A percentile compares a stretch with the other conserved stretches of the same genome.
phyloP scores from a whole-genome alignment of 345 rosid species.

The Boechera divaricarpa region DNA sequence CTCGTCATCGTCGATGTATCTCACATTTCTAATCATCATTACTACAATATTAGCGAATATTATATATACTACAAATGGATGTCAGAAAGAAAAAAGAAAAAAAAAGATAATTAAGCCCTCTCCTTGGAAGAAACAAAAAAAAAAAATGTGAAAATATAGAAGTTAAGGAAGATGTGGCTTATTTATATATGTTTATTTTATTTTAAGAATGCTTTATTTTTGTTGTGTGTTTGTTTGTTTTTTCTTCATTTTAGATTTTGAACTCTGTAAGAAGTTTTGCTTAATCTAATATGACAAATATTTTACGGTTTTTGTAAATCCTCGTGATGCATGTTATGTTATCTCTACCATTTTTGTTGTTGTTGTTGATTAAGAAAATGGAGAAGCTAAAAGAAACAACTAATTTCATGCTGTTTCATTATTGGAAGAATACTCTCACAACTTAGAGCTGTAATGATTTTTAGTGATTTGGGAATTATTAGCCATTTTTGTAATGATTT shows the following conservation, averaged over 20 bases:
- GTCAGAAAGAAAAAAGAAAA: background rate
- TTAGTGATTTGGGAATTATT: conserved; percentile 38
- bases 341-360: background rate
- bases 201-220: conserved; percentile 40
- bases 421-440: conserved; percentile 35
- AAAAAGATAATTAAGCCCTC: conserved; percentile 57
- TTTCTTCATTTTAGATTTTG: conserved; percentile 37
- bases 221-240: conserved; percentile 10
- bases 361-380: conserved; percentile 16
- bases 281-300: conserved; percentile 42
- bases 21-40: conserved; percentile 57
- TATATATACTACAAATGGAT: conserved; percentile 20
- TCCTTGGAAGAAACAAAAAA: conserved; percentile 39
- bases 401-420: conserved; percentile 37
- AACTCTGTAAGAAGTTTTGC: conserved; percentile 47
- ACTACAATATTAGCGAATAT: conserved; percentile 3
- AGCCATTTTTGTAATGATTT: conserved; percentile 38
- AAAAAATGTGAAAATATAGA: conserved; percentile 26
- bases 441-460: conserved; percentile 36
- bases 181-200: conserved; percentile 7
- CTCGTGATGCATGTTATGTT: background rate
- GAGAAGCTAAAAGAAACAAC: conserved; percentile 28
- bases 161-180: conserved; percentile 66
- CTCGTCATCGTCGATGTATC: conserved; percentile 81
- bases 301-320: conserved; percentile 15